These are phyloP conservation scores for Achlya hypogyna DNA, from an alignment of 352 stramenopile species.

Conservation along the genomic window DNA sequence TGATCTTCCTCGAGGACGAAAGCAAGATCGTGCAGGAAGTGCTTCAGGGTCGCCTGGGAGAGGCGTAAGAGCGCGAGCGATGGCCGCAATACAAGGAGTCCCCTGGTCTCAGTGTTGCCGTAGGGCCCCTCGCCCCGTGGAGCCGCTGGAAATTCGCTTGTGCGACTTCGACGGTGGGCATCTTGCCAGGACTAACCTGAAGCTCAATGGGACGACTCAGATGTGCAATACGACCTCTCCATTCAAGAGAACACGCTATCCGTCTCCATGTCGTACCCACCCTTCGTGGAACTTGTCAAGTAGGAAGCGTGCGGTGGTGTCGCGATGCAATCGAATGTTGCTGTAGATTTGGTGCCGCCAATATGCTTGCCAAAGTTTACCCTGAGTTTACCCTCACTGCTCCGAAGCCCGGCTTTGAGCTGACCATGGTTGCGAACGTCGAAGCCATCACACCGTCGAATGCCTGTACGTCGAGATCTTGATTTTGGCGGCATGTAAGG, in stretches of 20 bases:
- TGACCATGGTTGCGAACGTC: constrained; percentile 68
- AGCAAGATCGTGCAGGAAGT: constrained; percentile 87
- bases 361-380: constrained; percentile 69
- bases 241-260: constrained; percentile 57
- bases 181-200: not conserved
- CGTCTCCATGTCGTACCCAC: constrained; percentile 68
- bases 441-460: constrained; percentile 27
- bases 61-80: constrained; percentile 32
- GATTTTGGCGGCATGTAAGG: not conserved
- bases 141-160: constrained; percentile 64
- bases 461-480: too few species aligned
- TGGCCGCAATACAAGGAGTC: not conserved
- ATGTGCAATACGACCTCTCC: constrained; percentile 78
- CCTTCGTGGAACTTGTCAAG: constrained; percentile 60
- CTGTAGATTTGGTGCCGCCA: constrained; percentile 44
- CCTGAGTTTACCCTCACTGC: constrained; percentile 57
- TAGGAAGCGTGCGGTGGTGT: constrained; percentile 16
- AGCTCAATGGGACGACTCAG: constrained; percentile 22
- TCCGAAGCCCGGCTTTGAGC: constrained; percentile 67
- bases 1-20: constrained; percentile 79
- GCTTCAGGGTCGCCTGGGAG: constrained; percentile 52
- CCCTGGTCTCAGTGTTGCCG: not conserved
- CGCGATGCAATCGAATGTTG: not conserved
- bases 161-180: constrained; percentile 77
- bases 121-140: constrained; percentile 64